Percentiles rank a stretch among this genome's conserved stretches.
These are phyloP conservation scores for Choiromyces venosus DNA, from an alignment of 495 filamentous ascomycete genomes.

Conservation along the genomic window DNA sequence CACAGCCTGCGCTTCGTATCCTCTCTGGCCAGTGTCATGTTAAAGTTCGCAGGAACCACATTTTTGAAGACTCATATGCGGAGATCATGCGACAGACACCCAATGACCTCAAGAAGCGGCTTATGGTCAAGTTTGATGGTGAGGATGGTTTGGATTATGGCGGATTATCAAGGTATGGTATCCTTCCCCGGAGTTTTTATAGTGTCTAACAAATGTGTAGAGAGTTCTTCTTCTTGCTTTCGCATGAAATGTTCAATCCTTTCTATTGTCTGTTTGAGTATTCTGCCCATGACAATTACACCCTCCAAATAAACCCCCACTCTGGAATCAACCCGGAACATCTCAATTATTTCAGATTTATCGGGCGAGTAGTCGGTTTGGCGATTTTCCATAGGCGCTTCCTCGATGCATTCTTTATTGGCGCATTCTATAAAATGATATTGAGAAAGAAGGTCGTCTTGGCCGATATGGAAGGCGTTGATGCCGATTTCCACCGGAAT, in stretches of 20 bases:
- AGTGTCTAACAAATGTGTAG: slow-evolving; percentile 48
- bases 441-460: slow-evolving; percentile 85
- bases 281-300: slow-evolving; percentile 99
- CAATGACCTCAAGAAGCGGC: slow-evolving; percentile 91
- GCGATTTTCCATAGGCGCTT: slow-evolving; percentile 98
- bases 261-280: slow-evolving; percentile 99
- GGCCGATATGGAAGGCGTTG: slow-evolving; percentile 97
- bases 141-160: slow-evolving; percentile 98
- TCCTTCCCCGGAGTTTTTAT: not conserved
- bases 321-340: slow-evolving; percentile 99
- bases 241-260: slow-evolving; percentile 99
- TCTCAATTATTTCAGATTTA: slow-evolving; percentile 99
- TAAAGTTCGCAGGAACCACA: slow-evolving; percentile 91
- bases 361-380: slow-evolving; percentile 92
- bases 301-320: slow-evolving; percentile 98
- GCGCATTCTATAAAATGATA: slow-evolving; percentile 99
- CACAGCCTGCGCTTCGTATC: slow-evolving; percentile 91
- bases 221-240: slow-evolving; percentile 99
- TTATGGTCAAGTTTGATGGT: slow-evolving; percentile 99
- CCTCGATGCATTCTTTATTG: slow-evolving; percentile 98
- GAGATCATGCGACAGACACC: slow-evolving; percentile 96
- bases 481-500: slow-evolving; percentile 92
- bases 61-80: slow-evolving; percentile 97
- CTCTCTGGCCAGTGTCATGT: slow-evolving; percentile 95
- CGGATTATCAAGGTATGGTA: slow-evolving; percentile 72